A percentile compares a stretch with the other conserved stretches of the same genome.
Conservation (phyloP, 768 basidiomycete species). For the Leccinum sublutescens region DNA sequence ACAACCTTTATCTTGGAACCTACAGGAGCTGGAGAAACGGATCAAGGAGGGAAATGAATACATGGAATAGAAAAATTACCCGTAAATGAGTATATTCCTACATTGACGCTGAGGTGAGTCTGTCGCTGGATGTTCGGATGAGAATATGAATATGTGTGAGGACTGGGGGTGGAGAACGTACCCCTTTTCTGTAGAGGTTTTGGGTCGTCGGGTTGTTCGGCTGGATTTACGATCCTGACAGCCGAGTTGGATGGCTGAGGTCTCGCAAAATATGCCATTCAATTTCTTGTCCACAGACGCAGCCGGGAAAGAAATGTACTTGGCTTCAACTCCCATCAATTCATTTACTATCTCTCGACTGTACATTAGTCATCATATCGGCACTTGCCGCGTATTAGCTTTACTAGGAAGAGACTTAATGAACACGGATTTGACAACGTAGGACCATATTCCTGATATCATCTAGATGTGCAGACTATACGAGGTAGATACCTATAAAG, state of each 20-base stretch:
- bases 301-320: too few species aligned
- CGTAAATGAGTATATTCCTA: constrained; percentile 88
- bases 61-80: constrained; percentile 45
- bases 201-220: constrained; percentile 38
- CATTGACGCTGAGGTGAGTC: constrained; percentile 79
- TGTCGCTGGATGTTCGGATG: constrained; percentile 27
- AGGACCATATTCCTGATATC: too few species aligned
- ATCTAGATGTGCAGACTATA: too few species aligned
- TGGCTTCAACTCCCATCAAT: constrained; percentile 2
- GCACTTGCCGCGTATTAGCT: constrained; percentile 10
- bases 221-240: constrained; percentile 70
- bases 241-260: constrained; percentile 58
- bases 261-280: constrained; percentile 70
- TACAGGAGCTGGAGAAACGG: constrained; percentile 60
- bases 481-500: too few species aligned
- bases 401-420: too few species aligned
- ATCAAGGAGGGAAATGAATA: neutral
- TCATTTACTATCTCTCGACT: neutral
- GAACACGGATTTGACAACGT: too few species aligned
- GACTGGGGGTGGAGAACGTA: constrained; percentile 30
- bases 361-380: constrained; percentile 20
- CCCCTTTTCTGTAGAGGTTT: constrained; percentile 54
- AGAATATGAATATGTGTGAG: neutral
- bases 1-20: constrained; percentile 85
- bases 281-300: constrained; percentile 3